Evolutionary conservation across 208 protist species (phyloP).

Genomic region (Trypanosomatidae sp.): DNA sequence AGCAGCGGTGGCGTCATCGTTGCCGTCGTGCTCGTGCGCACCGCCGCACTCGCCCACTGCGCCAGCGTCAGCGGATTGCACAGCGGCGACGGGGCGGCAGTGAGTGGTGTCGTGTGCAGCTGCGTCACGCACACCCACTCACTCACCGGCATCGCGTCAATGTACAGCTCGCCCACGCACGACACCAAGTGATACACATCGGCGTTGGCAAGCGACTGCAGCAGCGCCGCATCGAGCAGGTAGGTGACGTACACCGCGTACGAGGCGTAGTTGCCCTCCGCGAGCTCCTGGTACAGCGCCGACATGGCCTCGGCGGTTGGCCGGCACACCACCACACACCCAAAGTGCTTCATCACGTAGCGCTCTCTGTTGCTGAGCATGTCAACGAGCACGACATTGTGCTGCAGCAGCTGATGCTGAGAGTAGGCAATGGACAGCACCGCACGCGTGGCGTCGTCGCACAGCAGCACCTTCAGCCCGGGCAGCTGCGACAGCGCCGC

Average conservation of each 20-base stretch:
- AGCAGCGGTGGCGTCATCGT: too few relatives aligned
- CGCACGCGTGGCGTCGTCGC: constrained; percentile 90
- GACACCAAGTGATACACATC: constrained; percentile 91
- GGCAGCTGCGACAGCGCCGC: constrained; percentile 22
- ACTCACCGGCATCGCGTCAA: constrained; percentile 89
- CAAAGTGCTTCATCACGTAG: constrained; percentile 92
- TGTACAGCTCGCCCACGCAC: constrained; percentile 89
- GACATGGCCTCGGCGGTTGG: constrained; percentile 83
- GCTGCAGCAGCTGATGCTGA: constrained; percentile 93
- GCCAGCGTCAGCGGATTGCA: constrained; percentile 64
- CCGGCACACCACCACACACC: constrained; percentile 83
- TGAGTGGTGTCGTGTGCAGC: constrained; percentile 30
- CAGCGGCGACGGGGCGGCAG: constrained; percentile 14
- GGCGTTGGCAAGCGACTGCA: constrained; percentile 91
- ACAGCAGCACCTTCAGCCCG: constrained; percentile 91
- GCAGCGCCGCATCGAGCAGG: constrained; percentile 42
- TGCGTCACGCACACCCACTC: constrained; percentile 63
- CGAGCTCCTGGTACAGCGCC: constrained; percentile 84
- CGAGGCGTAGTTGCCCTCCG: constrained; percentile 76
- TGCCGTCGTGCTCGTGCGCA: too few relatives aligned
- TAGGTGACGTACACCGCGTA: constrained; percentile 91
- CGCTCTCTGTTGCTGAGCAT: constrained; percentile 70
- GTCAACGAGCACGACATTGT: constrained; percentile 96
- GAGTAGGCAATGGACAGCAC: constrained; percentile 93
- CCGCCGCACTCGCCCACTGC: constrained; percentile 42